Evolutionary conservation across 1,284 basidiomycete genomes (phyloP).

Genomic region (Sphaerobolus stellatus): DNA sequence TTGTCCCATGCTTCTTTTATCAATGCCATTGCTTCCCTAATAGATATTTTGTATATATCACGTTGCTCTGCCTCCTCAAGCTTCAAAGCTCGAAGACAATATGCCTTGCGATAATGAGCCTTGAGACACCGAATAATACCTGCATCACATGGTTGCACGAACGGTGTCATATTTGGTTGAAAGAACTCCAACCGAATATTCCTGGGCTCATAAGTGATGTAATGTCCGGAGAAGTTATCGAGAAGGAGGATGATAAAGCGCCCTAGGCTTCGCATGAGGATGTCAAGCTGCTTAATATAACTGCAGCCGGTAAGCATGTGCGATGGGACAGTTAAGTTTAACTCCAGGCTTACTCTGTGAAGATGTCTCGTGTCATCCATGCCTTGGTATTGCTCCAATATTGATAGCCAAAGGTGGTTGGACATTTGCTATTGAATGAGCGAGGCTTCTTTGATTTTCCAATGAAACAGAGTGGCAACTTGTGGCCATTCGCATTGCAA

Average conservation of each 20-base stretch:
- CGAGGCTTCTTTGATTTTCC: slow-evolving; percentile 27
- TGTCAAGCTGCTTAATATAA: slow-evolving; percentile 27
- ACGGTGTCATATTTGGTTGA: slow-evolving; percentile 12
- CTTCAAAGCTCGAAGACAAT: slow-evolving; percentile 27
- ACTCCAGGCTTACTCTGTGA: no score
- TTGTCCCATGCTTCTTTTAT: slow-evolving; percentile 29
- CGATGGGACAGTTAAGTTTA: no score
- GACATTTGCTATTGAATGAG: not conserved
- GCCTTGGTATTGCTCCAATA: slow-evolving; percentile 33
- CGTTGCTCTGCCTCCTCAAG: slow-evolving; percentile 23
- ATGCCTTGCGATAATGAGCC: slow-evolving; percentile 30
- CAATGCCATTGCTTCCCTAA: slow-evolving; percentile 34
- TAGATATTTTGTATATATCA: slow-evolving; percentile 37
- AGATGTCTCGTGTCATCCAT: slow-evolving; percentile 34
- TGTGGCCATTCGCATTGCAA: slow-evolving; percentile 31
- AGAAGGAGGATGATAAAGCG: slow-evolving; percentile 29
- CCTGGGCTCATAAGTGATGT: slow-evolving; percentile 16
- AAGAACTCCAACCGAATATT: slow-evolving; percentile 20
- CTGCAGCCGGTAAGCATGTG: no score
- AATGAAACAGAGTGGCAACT: slow-evolving; percentile 29
- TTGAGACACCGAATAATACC: slow-evolving; percentile 34
- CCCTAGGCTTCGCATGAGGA: slow-evolving; percentile 15
- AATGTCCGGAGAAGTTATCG: slow-evolving; percentile 33
- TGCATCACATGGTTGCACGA: slow-evolving; percentile 25
- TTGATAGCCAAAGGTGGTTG: slow-evolving; percentile 28